A percentile compares a stretch with the other conserved stretches of the same genome.
Conservation (phyloP, 2,329 filamentous ascomycete genomes). For the Trichoderma brevicompactum region DNA sequence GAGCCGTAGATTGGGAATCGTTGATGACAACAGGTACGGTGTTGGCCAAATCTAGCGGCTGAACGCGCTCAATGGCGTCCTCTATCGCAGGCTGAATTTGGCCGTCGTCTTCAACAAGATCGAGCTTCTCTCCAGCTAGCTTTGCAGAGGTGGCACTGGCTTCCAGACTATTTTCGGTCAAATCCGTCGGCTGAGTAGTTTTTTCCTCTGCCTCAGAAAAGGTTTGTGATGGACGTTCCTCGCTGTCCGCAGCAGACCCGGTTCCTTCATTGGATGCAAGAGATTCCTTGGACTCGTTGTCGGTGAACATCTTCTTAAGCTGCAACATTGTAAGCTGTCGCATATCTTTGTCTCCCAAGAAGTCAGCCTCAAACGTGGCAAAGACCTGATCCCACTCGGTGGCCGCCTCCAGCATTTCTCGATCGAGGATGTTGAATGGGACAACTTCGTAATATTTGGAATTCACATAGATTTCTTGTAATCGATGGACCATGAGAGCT, state of each 20-base stretch:
- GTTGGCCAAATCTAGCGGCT: conserved; percentile 52
- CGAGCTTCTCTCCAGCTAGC: conserved; percentile 33
- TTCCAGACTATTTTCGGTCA: conserved; percentile 43
- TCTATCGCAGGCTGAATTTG: conserved; percentile 41
- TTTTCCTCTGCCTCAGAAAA: conserved; percentile 55
- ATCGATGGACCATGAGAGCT: conserved; percentile 68
- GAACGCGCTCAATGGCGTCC: conserved; percentile 51
- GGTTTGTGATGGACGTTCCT: conserved; percentile 53
- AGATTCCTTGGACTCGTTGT: conserved; percentile 82
- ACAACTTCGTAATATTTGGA: conserved; percentile 98
- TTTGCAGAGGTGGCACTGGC: conserved; percentile 39
- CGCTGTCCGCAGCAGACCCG: conserved; percentile 57
- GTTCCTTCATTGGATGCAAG: conserved; percentile 71
- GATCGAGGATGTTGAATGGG: conserved; percentile 84
- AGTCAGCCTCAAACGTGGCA: conserved; percentile 87
- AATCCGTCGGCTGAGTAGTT: conserved; percentile 49
- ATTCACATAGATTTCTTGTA: conserved; percentile 89
- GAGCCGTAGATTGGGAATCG: background rate
- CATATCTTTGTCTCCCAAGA: conserved; percentile 96
- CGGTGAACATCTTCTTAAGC: conserved; percentile 91
- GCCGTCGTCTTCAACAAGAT: conserved; percentile 36
- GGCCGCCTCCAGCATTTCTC: conserved; percentile 90
- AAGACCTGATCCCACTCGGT: conserved; percentile 93
- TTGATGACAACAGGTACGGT: conserved; percentile 33
- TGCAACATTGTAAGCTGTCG: conserved; percentile 88